Conservation (phyloP, 179 eudicot genomes). For the Spinacia oleracea region DNA sequence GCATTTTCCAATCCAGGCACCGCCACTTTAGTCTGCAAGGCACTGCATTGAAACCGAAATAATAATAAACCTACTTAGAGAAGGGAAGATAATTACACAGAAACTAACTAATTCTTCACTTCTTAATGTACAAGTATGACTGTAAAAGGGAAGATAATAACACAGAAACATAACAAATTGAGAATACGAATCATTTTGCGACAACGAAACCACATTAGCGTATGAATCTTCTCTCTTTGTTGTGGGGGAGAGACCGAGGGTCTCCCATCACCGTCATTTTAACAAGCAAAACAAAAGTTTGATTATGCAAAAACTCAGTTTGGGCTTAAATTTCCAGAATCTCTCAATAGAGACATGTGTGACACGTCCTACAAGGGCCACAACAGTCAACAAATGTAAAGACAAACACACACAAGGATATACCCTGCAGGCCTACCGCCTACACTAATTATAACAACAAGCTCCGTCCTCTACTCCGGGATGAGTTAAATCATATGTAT, state of each 20-base stretch:
- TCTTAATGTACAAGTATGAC: no score
- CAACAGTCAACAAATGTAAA: background rate
- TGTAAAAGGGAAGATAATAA: background rate
- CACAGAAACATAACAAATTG: background rate
- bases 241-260: background rate
- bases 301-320: background rate
- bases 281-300: background rate
- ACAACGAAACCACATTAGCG: no score
- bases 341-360: background rate
- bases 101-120: background rate
- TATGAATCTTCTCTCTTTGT: no score
- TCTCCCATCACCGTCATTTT: background rate
- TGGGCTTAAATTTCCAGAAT: background rate
- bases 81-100: no score
- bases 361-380: background rate
- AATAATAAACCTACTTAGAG: background rate
- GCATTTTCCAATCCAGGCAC: constrained; percentile 69
- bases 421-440: background rate
- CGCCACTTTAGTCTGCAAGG: constrained; percentile 67
- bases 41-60: constrained; percentile 41
- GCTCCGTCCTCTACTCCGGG: background rate
- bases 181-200: no score
- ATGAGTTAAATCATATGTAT: no score
- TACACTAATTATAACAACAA: background rate
- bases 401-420: background rate